Conservation (phyloP, 768 basidiomycete species). For the Sarcodon aspratus region DNA sequence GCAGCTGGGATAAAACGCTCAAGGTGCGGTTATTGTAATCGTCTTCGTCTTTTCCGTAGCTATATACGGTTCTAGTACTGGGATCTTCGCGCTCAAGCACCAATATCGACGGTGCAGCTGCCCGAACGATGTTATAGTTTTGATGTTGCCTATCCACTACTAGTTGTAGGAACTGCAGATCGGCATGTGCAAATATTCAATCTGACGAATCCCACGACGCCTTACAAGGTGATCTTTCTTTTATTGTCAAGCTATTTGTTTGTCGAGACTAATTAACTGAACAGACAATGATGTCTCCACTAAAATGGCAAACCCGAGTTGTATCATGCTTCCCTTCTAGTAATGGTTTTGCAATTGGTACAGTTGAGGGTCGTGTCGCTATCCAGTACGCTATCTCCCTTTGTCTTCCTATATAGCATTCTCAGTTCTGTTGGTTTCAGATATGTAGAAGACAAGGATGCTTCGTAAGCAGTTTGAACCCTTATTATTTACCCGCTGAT, state of each 20-base stretch:
- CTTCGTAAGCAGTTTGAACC: conserved; percentile 26
- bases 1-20: conserved; percentile 96
- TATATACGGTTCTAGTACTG: conserved; percentile 55
- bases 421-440: conserved; percentile 21
- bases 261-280: neutral
- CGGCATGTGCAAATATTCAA: conserved; percentile 87
- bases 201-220: conserved; percentile 65
- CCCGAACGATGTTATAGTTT: conserved; percentile 87
- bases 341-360: conserved; percentile 76
- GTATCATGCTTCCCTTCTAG: conserved; percentile 74
- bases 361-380: conserved; percentile 85
- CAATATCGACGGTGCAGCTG: conserved; percentile 71
- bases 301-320: conserved; percentile 91
- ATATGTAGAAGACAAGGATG: conserved; percentile 81
- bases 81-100: conserved; percentile 72
- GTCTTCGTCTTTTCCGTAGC: neutral
- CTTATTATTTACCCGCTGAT: neutral
- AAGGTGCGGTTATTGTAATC: conserved; percentile 44
- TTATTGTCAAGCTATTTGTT: neutral
- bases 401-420: neutral
- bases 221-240: conserved; percentile 50
- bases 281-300: conserved; percentile 72
- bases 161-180: conserved; percentile 92
- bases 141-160: conserved; percentile 69
- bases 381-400: conserved; percentile 66